Evolutionary conservation across 257 asterid genomes (phyloP).

Genomic region (Fraxinus anomala): DNA sequence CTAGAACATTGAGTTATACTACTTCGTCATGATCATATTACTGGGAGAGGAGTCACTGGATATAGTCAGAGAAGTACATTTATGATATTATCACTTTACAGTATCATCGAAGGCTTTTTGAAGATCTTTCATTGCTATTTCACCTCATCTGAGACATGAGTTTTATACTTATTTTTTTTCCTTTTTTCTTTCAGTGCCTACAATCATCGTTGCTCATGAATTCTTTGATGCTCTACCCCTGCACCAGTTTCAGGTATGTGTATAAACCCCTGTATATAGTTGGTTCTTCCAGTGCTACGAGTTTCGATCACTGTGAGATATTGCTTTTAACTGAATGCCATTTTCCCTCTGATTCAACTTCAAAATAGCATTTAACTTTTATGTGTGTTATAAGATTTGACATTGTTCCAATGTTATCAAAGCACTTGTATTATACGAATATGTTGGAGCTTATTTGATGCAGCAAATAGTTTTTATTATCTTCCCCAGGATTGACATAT

Average conservation of each 20-base stretch:
- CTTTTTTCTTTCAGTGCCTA: constrained; percentile 63
- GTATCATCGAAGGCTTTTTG: neutral
- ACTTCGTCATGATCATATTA: neutral
- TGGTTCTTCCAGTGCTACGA: constrained; percentile 12
- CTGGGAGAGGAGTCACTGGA: neutral
- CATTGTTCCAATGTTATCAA: neutral
- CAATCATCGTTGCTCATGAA: constrained; percentile 89
- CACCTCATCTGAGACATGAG: too few species aligned
- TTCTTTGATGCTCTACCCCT: constrained; percentile 97
- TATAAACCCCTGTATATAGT: constrained; percentile 15
- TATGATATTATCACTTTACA: neutral
- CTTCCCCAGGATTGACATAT: constrained; percentile 4
- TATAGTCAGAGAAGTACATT: neutral
- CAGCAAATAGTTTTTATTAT: neutral
- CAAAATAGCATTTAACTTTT: neutral
- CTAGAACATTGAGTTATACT: constrained; percentile 11
- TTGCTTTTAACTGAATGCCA: constrained; percentile 6
- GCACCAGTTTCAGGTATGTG: constrained; percentile 95
- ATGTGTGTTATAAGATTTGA: neutral
- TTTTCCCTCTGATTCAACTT: neutral
- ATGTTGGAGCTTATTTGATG: neutral
- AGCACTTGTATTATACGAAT: neutral
- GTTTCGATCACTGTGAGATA: neutral
- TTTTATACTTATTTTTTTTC: neutral
- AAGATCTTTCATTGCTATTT: neutral